A percentile compares a stretch with the other conserved stretches of the same genome.
phyloP scores from a whole-genome alignment of 2,329 filamentous ascomycete genomes.

The Aschersonia sp. region DNA sequence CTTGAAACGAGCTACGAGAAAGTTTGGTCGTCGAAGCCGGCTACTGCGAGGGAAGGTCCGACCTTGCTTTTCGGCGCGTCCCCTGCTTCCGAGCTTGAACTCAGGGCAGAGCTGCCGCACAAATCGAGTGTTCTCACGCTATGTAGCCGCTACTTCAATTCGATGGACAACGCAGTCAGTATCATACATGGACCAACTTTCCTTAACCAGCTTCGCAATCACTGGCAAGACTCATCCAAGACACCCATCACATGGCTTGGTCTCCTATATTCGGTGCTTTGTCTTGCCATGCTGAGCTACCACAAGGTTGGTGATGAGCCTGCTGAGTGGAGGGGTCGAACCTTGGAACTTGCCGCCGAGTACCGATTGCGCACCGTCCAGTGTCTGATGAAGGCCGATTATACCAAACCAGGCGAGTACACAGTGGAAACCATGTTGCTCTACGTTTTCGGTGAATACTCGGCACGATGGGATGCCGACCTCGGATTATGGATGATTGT shows the following conservation, averaged over 20 bases:
- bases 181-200: slow-evolving; percentile 79
- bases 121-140: slow-evolving; percentile 75
- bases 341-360: slow-evolving; percentile 42
- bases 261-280: slow-evolving; percentile 61
- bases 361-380: slow-evolving; percentile 64
- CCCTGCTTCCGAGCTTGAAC: slow-evolving; percentile 57
- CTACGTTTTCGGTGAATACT: slow-evolving; percentile 63
- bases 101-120: slow-evolving; percentile 65
- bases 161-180: slow-evolving; percentile 53
- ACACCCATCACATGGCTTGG: slow-evolving; percentile 68
- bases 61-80: slow-evolving; percentile 67
- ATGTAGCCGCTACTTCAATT: slow-evolving; percentile 83
- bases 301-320: slow-evolving; percentile 69
- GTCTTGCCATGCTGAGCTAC: slow-evolving; percentile 65
- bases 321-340: slow-evolving; percentile 57
- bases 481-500: slow-evolving; percentile 47
- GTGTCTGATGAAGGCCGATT: slow-evolving; percentile 61
- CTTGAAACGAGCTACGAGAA: slow-evolving; percentile 68
- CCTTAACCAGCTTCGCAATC: slow-evolving; percentile 49
- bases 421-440: slow-evolving; percentile 68
- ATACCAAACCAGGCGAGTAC: slow-evolving; percentile 58
- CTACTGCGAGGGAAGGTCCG: slow-evolving; percentile 46
- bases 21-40: slow-evolving; percentile 54
- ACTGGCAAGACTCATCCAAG: slow-evolving; percentile 60
- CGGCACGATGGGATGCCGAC: slow-evolving; percentile 59